Conservation (phyloP, 208 protist species). For the Angomonas deanei region DNA sequence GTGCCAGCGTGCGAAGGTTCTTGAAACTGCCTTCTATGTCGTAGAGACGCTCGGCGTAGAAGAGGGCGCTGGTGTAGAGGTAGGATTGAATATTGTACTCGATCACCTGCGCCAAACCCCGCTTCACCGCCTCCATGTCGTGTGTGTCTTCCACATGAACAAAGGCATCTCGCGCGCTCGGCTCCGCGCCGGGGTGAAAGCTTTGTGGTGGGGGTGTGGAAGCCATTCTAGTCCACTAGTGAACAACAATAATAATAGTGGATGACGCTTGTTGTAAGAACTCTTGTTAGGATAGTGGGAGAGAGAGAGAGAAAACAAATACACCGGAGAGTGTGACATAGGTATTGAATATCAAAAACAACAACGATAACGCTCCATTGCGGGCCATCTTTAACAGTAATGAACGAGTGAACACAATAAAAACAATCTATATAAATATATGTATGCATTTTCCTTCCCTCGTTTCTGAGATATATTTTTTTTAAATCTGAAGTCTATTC, state of each 20-base stretch:
- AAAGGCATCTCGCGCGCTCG: not conserved
- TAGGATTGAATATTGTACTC: conserved; percentile 51
- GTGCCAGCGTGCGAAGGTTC: conserved; percentile 63
- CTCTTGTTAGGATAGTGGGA: too few species aligned
- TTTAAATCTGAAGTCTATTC: not conserved
- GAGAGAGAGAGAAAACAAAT: too few species aligned
- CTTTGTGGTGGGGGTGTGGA: not conserved
- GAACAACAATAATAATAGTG: too few species aligned
- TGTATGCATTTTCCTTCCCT: too few species aligned
- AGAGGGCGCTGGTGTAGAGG: conserved; percentile 82
- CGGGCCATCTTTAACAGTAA: too few species aligned
- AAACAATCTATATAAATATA: too few species aligned
- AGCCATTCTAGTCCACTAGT: not conserved
- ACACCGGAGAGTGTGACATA: too few species aligned
- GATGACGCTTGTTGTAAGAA: too few species aligned
- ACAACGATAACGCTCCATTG: too few species aligned
- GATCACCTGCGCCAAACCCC: conserved; percentile 33
- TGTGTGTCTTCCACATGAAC: not conserved
- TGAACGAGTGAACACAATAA: too few species aligned
- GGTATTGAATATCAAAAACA: too few species aligned
- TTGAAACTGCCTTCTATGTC: conserved; percentile 40
- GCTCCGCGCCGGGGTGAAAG: too few species aligned
- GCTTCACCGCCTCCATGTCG: not conserved
- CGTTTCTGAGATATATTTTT: not conserved
- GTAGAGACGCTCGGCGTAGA: conserved; percentile 84